phyloP scores from a whole-genome alignment of 2,329 filamentous ascomycete species.

The Pyrenophora graminea region DNA sequence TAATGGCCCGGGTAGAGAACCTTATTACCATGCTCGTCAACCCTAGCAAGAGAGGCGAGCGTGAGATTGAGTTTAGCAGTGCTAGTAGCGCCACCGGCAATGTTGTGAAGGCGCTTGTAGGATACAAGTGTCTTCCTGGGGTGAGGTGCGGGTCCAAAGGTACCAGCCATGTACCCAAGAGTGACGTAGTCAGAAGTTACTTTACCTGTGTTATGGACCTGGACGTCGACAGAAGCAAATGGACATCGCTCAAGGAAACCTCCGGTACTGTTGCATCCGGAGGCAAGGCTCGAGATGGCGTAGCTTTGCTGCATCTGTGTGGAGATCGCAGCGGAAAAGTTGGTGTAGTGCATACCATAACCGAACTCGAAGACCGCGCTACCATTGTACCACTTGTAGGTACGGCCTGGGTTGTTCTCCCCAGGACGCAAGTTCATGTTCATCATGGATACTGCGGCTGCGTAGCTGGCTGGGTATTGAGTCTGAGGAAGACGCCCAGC shows the following conservation, averaged over 20 bases:
- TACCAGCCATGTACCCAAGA: conserved; percentile 56
- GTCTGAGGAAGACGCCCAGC: conserved; percentile 62
- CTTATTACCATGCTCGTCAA: conserved; percentile 56
- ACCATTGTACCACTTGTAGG: conserved; percentile 63
- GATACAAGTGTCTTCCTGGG: conserved; percentile 59
- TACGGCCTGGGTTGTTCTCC: conserved; percentile 55
- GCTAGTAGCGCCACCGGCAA: conserved; percentile 43
- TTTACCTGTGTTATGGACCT: conserved; percentile 55
- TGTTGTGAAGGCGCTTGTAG: conserved; percentile 53
- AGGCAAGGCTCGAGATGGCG: conserved; percentile 19
- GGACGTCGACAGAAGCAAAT: conserved; percentile 48
- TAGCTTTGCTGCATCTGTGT: conserved; percentile 18
- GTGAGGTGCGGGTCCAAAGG: conserved; percentile 56
- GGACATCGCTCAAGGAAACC: conserved; percentile 47
- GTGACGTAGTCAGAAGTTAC: conserved; percentile 58
- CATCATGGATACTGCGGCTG: conserved; percentile 57
- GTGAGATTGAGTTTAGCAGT: conserved; percentile 51
- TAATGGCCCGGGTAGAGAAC: conserved; percentile 62
- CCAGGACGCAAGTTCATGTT: conserved; percentile 61
- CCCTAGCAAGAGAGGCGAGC: conserved; percentile 56
- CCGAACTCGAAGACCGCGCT: conserved; percentile 59
- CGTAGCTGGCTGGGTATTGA: conserved; percentile 60
- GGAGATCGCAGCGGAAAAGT: conserved; percentile 48
- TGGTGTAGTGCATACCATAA: conserved; percentile 63
- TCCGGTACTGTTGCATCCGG: conserved; percentile 43